Evolutionary conservation across 306 rosid species (phyloP).

Genomic region (Geum urbanum): DNA sequence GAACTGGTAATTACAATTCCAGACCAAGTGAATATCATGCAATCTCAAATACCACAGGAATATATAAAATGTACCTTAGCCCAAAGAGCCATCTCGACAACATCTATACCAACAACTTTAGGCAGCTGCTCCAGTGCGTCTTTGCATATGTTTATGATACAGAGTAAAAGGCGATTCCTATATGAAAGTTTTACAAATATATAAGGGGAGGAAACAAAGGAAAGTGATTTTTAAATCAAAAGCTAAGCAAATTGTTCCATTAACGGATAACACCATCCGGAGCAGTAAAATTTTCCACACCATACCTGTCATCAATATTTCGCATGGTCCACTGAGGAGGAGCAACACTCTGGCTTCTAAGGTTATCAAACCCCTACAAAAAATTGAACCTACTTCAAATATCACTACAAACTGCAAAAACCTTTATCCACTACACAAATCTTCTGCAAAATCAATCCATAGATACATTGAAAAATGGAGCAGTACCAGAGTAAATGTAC

Average conservation of each 20-base stretch:
- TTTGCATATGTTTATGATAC: conserved; percentile 74
- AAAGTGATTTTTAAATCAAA: conserved; percentile 12
- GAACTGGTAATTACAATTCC: background rate
- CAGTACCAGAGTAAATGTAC: conserved; percentile 86
- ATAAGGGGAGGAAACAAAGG: background rate
- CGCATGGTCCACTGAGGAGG: conserved; percentile 99
- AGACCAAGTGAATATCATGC: conserved; percentile 1
- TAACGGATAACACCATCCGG: background rate
- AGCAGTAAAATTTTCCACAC: background rate
- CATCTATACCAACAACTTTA: conserved; percentile 92
- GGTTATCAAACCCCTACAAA: conserved; percentile 88
- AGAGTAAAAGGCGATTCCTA: conserved; percentile 84
- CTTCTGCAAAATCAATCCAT: background rate
- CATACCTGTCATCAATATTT: conserved; percentile 85
- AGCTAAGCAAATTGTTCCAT: conserved; percentile 22
- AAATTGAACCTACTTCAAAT: conserved; percentile 23
- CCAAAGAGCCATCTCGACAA: conserved; percentile 99
- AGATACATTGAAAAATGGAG: conserved; percentile 23
- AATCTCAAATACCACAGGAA: conserved; percentile 6
- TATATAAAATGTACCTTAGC: conserved; percentile 67
- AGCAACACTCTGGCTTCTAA: conserved; percentile 79
- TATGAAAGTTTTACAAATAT: conserved; percentile 2
- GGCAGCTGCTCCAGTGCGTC: conserved; percentile 81
- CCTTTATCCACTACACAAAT: background rate
- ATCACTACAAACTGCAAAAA: conserved; percentile 7